Evolutionary conservation across 2,329 filamentous ascomycete genomes (phyloP), one percentile per base, ranked within the genome.

Genomic region (Rugonectria rugulosa): DNA sequence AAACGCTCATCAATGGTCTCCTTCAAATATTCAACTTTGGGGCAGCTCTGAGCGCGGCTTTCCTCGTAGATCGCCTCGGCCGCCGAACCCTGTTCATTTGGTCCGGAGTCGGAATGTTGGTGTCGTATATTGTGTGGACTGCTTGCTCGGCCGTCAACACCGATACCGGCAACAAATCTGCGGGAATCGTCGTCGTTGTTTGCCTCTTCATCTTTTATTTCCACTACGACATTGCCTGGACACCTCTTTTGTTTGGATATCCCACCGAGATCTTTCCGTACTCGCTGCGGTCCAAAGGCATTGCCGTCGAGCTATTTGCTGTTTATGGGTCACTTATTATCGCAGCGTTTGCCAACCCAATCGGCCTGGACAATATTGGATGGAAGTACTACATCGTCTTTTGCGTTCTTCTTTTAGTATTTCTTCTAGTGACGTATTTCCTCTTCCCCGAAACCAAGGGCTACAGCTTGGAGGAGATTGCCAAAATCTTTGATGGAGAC

Each of bases 141-240:
- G 73, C 71, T 1, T 68, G 68, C 37, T 72, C 73, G 10, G 74
- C 74, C 10, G 61, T 68, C 14, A 71, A 64, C 26, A 48, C 61
- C n/a, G 62, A 67, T 12, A 65, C 64, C 57, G 64, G 67, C 3
- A 64, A 53, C 19, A 65, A 69, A 34, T 40, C 63, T 4, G 73
- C 75, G n/a, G 77, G 77, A 11, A 73, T 75, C 47, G 77, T 73
- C 4, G 77, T 80, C 14, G 77, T 84, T 44, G 76, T 75, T 10
- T 77, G 75, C 60, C 75, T 83, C 20, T 83, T 77, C 62, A 69
- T 79, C 53, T 81, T 76, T 68, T 77, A 72, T 55, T 75, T 79
- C 43, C 69, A 75, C 56, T 77, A 82, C 63, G 70, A 76, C 36
- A 74, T 80, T 46, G 76, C 77, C 17, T 81, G 75, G 70, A 79